Evolutionary conservation across 163 green algal species (phyloP).

Genomic region (Chlamydomonas reinhardtii): DNA sequence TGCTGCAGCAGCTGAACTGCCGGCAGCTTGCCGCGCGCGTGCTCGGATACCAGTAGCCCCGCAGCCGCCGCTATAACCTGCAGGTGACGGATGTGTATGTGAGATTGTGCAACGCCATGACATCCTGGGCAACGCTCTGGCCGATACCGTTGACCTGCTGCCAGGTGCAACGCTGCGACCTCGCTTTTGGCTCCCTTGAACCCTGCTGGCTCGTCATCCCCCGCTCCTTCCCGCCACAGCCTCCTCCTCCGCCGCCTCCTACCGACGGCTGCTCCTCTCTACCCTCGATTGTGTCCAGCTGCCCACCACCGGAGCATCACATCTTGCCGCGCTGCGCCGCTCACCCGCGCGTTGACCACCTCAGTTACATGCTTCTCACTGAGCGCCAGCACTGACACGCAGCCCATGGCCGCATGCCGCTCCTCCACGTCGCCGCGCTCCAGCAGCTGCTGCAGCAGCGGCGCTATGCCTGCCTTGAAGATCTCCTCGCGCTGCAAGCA

Average conservation of each 20-base stretch:
- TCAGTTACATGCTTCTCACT: constrained; percentile 59
- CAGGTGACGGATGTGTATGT: background rate
- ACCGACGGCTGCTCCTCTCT: too few species aligned
- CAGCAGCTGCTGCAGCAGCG: constrained; percentile 48
- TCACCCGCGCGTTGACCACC: constrained; percentile 54
- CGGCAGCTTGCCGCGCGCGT: constrained; percentile 65
- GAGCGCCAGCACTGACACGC: constrained; percentile 50
- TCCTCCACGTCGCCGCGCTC: constrained; percentile 55
- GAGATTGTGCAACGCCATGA: too few species aligned
- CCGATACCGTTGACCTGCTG: too few species aligned
- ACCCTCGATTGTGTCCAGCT: too few species aligned
- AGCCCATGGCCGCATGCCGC: constrained; percentile 58
- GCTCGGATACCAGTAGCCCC: constrained; percentile 46
- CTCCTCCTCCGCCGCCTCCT: too few species aligned
- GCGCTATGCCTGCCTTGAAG: constrained; percentile 54
- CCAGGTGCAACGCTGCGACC: too few species aligned
- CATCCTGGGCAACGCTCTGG: too few species aligned
- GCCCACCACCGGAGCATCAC: too few species aligned
- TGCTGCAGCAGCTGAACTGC: constrained; percentile 59
- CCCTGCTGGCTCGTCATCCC: too few species aligned
- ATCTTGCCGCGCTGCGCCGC: too few species aligned
- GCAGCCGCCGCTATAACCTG: constrained; percentile 52
- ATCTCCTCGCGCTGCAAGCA: constrained; percentile 63
- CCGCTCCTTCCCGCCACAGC: too few species aligned
- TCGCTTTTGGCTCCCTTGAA: too few species aligned